Evolutionary conservation across 1,284 basidiomycete genomes (phyloP).

Genomic region (Malassezia globosa): DNA sequence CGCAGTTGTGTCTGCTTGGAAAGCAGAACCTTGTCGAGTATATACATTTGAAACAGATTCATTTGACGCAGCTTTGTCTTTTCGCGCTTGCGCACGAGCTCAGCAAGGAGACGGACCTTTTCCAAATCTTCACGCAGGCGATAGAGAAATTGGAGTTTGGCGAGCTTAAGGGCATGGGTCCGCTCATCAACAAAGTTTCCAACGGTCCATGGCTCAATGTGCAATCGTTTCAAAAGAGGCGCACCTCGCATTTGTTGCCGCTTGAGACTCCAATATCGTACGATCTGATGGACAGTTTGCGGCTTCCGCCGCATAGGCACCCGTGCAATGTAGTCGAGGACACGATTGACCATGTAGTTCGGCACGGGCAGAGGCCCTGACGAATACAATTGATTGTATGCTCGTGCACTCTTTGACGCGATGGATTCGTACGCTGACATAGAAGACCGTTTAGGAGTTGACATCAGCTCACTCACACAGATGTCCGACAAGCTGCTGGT

Average conservation of each 20-base stretch:
- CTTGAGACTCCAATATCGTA: conserved; percentile 93
- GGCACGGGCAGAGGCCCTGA: conserved; percentile 54
- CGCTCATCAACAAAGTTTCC: conserved; percentile 59
- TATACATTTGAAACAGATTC: conserved; percentile 59
- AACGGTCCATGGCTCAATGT: conserved; percentile 95
- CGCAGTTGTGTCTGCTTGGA: conserved; percentile 55
- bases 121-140: conserved; percentile 68
- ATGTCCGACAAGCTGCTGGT: conserved; percentile 8
- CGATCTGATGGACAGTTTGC: conserved; percentile 67
- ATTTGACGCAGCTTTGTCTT: conserved; percentile 66
- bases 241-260: conserved; percentile 83
- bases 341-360: conserved; percentile 54
- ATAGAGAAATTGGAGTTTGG: conserved; percentile 59
- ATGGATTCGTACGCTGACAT: conserved; percentile 14
- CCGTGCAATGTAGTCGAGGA: conserved; percentile 65
- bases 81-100: conserved; percentile 69
- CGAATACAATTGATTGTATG: conserved; percentile 53
- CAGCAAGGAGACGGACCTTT: conserved; percentile 60
- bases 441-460: not conserved
- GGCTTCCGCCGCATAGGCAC: conserved; percentile 64
- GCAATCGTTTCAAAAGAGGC: conserved; percentile 79
- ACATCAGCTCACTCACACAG: conserved; percentile 22
- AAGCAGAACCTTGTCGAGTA: conserved; percentile 58
- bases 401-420: conserved; percentile 51
- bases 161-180: conserved; percentile 54